These are phyloP conservation scores for Penicillium mononematosum DNA, from an alignment of 495 filamentous ascomycete genomes.

Conservation along the genomic window DNA sequence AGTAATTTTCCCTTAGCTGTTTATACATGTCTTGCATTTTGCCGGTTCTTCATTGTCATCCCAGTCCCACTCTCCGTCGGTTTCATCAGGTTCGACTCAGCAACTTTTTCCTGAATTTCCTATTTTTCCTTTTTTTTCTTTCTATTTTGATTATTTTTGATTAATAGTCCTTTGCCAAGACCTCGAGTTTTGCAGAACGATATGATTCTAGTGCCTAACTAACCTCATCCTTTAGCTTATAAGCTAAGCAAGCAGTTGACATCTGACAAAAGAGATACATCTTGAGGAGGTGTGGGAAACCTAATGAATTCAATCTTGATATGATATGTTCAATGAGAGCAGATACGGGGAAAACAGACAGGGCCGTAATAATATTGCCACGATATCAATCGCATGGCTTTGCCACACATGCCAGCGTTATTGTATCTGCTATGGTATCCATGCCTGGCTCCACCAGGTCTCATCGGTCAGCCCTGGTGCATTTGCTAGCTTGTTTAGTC, in stretches of 20 bases:
- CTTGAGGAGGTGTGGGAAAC: background rate
- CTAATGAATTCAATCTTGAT: background rate
- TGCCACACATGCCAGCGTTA: conserved; percentile 24
- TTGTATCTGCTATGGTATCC: conserved; percentile 6
- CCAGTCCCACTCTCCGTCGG: background rate
- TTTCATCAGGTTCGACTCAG: background rate
- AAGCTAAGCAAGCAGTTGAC: background rate
- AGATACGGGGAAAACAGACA: background rate
- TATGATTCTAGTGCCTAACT: conserved; percentile 9
- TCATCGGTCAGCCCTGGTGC: conserved; percentile 18
- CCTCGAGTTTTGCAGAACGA: conserved; percentile 12
- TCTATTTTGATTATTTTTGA: background rate
- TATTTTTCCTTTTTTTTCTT: conserved; percentile 1
- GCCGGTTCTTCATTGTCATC: no score
- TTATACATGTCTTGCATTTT: no score
- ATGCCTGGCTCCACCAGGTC: conserved; percentile 11
- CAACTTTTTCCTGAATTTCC: background rate
- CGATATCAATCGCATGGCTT: conserved; percentile 20
- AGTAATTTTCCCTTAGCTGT: background rate
- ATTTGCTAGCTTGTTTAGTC: conserved; percentile 13
- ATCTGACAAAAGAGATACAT: background rate
- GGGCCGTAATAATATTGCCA: conserved; percentile 15
- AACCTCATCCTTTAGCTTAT: conserved; percentile 7
- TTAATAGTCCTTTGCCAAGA: conserved; percentile 6
- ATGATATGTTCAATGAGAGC: background rate